Conservation (phyloP, 192 early-diverging fungal species). For the Kickxella alabastrina region DNA sequence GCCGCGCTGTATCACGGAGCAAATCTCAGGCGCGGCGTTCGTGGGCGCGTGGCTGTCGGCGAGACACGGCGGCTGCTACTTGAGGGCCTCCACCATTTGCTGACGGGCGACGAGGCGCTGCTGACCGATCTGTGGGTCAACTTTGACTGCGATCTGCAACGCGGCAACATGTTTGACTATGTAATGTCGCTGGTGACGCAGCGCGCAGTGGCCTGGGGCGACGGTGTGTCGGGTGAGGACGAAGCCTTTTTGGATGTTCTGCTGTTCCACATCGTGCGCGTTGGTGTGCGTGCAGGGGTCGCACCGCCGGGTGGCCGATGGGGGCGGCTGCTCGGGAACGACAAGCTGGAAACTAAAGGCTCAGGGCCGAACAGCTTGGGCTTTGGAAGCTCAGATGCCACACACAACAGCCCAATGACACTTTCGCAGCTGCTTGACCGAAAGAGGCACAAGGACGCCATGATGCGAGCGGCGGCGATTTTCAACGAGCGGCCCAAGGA, state of each 20-base stretch:
- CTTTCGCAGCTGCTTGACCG: constrained; percentile 34
- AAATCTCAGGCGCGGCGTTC: constrained; percentile 35
- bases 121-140: constrained; percentile 89
- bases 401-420: constrained; percentile 7
- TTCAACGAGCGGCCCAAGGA: constrained; percentile 88
- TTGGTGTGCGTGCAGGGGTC: constrained; percentile 38
- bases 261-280: constrained; percentile 36
- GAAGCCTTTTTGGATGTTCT: constrained; percentile 46
- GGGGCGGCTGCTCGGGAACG: constrained; percentile 32
- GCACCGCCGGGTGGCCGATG: constrained; percentile 21
- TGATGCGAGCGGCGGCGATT: constrained; percentile 70
- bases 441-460: constrained; percentile 67
- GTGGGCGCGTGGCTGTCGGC: constrained; percentile 53
- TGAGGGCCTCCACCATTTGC: constrained; percentile 61
- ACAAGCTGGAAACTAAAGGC: too few relatives aligned
- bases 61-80: constrained; percentile 85
- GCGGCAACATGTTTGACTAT: constrained; percentile 81
- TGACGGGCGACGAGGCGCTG: constrained; percentile 70
- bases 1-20: constrained; percentile 37
- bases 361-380: background rate
- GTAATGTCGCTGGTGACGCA: constrained; percentile 34
- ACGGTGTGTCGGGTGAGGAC: constrained; percentile 16
- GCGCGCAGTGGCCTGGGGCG: constrained; percentile 41
- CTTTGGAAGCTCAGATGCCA: too few relatives aligned
- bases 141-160: constrained; percentile 84